Conservation (phyloP, 1,139 yeast species). For the Geotrichum cucujoidarum region DNA sequence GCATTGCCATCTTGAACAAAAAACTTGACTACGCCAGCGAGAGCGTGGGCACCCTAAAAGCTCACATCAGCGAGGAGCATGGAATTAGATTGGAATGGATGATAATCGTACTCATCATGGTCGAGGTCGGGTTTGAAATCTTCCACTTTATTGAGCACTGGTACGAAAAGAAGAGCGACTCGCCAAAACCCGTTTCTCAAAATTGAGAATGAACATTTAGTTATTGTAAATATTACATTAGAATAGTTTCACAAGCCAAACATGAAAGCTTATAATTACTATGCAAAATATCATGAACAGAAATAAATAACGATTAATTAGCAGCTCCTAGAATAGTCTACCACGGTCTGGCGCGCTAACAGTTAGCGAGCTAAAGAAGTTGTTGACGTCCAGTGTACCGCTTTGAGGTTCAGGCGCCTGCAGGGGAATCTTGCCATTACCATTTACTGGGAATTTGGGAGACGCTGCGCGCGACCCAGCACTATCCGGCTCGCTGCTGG, state of each 20-base stretch:
- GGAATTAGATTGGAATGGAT: constrained; percentile 82
- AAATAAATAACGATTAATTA: too few relatives aligned
- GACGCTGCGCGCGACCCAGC: not conserved
- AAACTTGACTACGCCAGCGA: constrained; percentile 88
- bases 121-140: constrained; percentile 77
- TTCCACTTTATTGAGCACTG: constrained; percentile 54
- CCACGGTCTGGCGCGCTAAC: constrained; percentile 25
- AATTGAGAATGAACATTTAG: too few relatives aligned
- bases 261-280: too few relatives aligned
- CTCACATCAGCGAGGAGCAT: constrained; percentile 70
- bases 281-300: too few relatives aligned
- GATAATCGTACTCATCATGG: constrained; percentile 71
- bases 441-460: not conserved
- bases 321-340: constrained; percentile 20
- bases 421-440: not conserved
- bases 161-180: constrained; percentile 12
- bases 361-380: constrained; percentile 23
- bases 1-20: constrained; percentile 74
- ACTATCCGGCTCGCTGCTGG: constrained; percentile 7
- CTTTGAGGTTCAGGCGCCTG: constrained; percentile 3
- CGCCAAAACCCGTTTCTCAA: not conserved
- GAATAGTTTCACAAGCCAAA: not conserved
- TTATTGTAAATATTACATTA: too few relatives aligned
- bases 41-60: constrained; percentile 71
- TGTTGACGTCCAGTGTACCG: constrained; percentile 23